These are phyloP conservation scores for Aureobasidium sp. DNA, from an alignment of 2,329 filamentous ascomycete genomes.

Conservation along the genomic window DNA sequence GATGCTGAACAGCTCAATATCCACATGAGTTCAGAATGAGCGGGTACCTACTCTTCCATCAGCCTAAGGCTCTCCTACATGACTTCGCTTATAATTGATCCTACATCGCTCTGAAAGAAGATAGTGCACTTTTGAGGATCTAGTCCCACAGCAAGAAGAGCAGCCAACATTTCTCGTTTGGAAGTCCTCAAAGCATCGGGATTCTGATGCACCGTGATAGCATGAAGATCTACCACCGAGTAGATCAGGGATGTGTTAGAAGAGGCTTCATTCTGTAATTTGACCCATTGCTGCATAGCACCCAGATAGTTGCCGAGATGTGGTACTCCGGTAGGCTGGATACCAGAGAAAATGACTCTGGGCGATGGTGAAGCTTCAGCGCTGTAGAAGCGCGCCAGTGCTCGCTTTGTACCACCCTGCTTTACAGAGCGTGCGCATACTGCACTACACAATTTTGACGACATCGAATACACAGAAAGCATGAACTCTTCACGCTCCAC, in stretches of 20 bases:
- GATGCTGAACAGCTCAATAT: conserved; percentile 86
- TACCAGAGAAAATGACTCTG: conserved; percentile 78
- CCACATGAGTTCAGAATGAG: conserved; percentile 93
- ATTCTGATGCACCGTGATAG: conserved; percentile 71
- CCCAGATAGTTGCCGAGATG: conserved; percentile 95
- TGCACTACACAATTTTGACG: neutral
- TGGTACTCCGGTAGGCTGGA: conserved; percentile 89
- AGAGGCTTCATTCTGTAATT: conserved; percentile 58
- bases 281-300: conserved; percentile 77
- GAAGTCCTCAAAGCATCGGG: conserved; percentile 51
- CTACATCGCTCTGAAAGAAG: conserved; percentile 70
- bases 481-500: neutral
- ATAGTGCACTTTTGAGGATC: conserved; percentile 67
- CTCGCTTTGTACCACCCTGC: neutral
- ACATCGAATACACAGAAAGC: neutral
- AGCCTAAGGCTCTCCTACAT: neutral
- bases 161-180: conserved; percentile 68
- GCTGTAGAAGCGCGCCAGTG: neutral
- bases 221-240: conserved; percentile 88
- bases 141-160: conserved; percentile 74
- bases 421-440: neutral
- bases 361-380: neutral
- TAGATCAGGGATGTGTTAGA: conserved; percentile 60
- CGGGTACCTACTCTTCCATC: conserved; percentile 47
- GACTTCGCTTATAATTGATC: conserved; percentile 19